phyloP scores from a whole-genome alignment of 2,329 filamentous ascomycete species.

The Cryphonectria nitschkei region DNA sequence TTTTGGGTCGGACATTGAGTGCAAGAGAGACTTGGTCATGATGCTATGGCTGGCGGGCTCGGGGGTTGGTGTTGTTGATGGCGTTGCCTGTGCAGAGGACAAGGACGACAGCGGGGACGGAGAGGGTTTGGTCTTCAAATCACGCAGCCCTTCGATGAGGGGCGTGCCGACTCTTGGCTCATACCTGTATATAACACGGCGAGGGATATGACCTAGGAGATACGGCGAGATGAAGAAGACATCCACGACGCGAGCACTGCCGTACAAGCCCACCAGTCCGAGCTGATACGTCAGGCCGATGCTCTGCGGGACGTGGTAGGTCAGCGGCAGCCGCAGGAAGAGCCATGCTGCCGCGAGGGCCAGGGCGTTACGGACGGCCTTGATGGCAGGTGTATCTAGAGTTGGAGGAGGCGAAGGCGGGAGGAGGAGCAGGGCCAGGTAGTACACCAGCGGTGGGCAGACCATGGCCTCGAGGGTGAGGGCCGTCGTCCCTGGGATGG shows the following conservation, averaged over 20 bases:
- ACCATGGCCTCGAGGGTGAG: constrained; percentile 44
- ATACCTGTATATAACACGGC: constrained; percentile 46
- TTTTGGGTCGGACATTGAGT: constrained; percentile 5
- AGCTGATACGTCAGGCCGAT: constrained; percentile 50
- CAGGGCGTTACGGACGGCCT: constrained; percentile 41
- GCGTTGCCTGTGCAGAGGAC: too few relatives aligned
- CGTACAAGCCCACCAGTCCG: constrained; percentile 47
- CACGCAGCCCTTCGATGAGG: constrained; percentile 22
- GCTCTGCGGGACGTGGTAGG: constrained; percentile 47
- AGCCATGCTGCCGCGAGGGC: constrained; percentile 42
- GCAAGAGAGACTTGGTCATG: background rate
- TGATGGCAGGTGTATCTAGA: constrained; percentile 36
- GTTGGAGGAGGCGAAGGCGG: constrained; percentile 43
- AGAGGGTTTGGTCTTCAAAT: constrained; percentile 16
- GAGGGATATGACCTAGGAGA: constrained; percentile 43
- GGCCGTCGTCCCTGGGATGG: constrained; percentile 45
- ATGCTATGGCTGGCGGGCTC: background rate
- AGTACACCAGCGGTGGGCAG: constrained; percentile 46
- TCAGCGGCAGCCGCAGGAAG: constrained; percentile 46
- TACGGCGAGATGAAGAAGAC: constrained; percentile 49
- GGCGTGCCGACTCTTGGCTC: constrained; percentile 38
- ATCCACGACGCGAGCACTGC: constrained; percentile 45
- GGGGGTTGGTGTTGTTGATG: background rate
- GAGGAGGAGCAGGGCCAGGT: constrained; percentile 45
- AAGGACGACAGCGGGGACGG: background rate